Percentiles rank a stretch among this genome's conserved stretches.
Evolutionary conservation across 768 basidiomycete species (phyloP).

Genomic region (Panus rudis): DNA sequence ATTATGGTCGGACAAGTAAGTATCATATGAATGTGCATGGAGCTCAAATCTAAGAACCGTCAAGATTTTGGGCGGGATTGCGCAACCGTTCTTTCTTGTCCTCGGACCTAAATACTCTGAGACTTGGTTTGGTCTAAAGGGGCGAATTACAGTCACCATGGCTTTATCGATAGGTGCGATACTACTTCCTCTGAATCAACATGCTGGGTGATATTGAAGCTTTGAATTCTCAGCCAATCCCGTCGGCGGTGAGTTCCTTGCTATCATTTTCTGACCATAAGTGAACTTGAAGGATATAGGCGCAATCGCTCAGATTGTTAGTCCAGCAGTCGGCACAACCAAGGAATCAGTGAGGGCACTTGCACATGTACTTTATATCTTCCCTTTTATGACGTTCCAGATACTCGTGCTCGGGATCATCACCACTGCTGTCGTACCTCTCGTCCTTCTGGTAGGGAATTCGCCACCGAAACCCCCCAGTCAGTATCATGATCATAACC

Average conservation of each 20-base stretch:
- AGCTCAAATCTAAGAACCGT: not conserved
- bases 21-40: not conserved
- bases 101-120: constrained; percentile 78
- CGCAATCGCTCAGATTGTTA: constrained; percentile 10
- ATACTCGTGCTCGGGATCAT: constrained; percentile 67
- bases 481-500: constrained; percentile 24
- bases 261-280: not conserved
- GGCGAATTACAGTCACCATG: constrained; percentile 76
- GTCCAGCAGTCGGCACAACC: constrained; percentile 1
- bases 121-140: constrained; percentile 72
- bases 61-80: constrained; percentile 55
- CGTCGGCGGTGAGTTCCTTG: constrained; percentile 6
- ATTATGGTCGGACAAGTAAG: constrained; percentile 66
- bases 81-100: constrained; percentile 72
- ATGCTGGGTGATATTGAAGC: not conserved
- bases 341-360: constrained; percentile 40
- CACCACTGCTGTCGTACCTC: constrained; percentile 53
- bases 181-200: not conserved
- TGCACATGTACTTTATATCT: not conserved
- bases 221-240: constrained; percentile 14
- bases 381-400: constrained; percentile 31
- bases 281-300: too few relatives aligned
- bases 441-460: constrained; percentile 48
- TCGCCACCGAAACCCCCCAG: constrained; percentile 77
- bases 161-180: constrained; percentile 37